A percentile compares a stretch with the other conserved stretches of the same genome.
Evolutionary conservation across 139 green algal genomes (phyloP).

Genomic region (Raphidocelis subcapitata): DNA sequence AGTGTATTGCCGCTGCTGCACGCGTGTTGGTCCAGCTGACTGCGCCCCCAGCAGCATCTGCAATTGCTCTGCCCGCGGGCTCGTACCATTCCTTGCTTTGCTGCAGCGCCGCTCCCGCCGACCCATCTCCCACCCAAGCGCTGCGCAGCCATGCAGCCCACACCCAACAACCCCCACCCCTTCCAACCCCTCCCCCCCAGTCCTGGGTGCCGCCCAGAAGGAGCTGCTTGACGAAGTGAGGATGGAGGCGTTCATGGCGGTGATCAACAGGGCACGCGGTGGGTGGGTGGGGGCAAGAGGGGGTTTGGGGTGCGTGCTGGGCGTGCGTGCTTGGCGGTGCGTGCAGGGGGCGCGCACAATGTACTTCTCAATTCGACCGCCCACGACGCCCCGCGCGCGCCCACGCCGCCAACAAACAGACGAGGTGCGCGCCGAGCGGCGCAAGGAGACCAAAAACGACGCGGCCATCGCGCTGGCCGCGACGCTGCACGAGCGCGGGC

Average conservation of each 20-base stretch:
- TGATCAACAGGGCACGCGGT: constrained; percentile 70
- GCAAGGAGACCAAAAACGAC: constrained; percentile 88
- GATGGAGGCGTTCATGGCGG: constrained; percentile 50
- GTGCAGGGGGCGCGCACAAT: not conserved
- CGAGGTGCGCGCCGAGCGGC: constrained; percentile 73
- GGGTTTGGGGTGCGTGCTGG: not conserved
- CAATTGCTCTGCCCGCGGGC: too few species aligned
- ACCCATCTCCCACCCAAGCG: too few species aligned
- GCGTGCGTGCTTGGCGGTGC: too few species aligned
- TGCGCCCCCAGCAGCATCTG: too few species aligned
- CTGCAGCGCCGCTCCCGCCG: too few species aligned
- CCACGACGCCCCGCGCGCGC: not conserved
- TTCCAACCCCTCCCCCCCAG: constrained; percentile 26
- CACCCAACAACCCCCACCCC: not conserved
- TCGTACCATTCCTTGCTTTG: too few species aligned
- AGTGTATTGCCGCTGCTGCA: too few species aligned
- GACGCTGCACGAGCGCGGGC: constrained; percentile 66
- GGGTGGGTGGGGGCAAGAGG: not conserved
- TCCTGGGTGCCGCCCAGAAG: constrained; percentile 76
- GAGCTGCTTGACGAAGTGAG: constrained; percentile 74
- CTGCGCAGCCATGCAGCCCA: too few species aligned
- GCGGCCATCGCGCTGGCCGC: constrained; percentile 66
- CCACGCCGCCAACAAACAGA: constrained; percentile 48
- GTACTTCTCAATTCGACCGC: not conserved
- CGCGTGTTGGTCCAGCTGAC: too few species aligned